Evolutionary conservation across 2,329 filamentous ascomycete genomes (phyloP).

Genomic region (Scytalidium lignicola): DNA sequence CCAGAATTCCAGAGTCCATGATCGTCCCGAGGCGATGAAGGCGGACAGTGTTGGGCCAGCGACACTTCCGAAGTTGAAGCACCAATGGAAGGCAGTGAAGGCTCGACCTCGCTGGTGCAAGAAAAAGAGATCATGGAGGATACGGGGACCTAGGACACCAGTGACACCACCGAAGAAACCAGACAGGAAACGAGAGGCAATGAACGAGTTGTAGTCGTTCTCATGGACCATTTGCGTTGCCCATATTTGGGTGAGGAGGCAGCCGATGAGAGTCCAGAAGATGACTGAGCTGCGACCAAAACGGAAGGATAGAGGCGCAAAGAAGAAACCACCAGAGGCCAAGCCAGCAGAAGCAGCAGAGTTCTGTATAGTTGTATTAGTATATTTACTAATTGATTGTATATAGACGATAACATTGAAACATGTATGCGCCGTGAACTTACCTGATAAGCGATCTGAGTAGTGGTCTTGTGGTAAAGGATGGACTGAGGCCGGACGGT

Average conservation of each 20-base stretch:
- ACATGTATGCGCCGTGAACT: slow-evolving; percentile 3
- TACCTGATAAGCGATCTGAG: slow-evolving; percentile 30
- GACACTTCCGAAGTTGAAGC: slow-evolving; percentile 31
- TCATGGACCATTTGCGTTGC: slow-evolving; percentile 30
- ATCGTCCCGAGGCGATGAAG: slow-evolving; percentile 31
- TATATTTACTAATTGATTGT: neutral
- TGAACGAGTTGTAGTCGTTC: slow-evolving; percentile 30
- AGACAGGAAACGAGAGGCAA: slow-evolving; percentile 33
- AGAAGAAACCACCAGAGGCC: slow-evolving; percentile 33
- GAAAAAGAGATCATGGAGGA: slow-evolving; percentile 39
- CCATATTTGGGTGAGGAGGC: slow-evolving; percentile 32
- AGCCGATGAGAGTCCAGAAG: slow-evolving; percentile 33
- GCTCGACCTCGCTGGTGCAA: slow-evolving; percentile 36
- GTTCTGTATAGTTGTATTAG: slow-evolving; percentile 17
- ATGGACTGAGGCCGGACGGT: slow-evolving; percentile 30
- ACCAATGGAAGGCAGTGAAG: slow-evolving; percentile 32
- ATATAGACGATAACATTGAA: neutral
- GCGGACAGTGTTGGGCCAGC: slow-evolving; percentile 34
- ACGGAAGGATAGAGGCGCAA: slow-evolving; percentile 30
- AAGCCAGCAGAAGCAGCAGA: slow-evolving; percentile 35
- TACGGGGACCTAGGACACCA: slow-evolving; percentile 33
- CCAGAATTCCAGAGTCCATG: slow-evolving; percentile 37
- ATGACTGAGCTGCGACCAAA: slow-evolving; percentile 34
- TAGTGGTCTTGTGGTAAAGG: slow-evolving; percentile 28
- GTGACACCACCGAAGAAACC: slow-evolving; percentile 36